These are phyloP conservation scores for Globisporangium acanthophoron DNA, from an alignment of 352 stramenopile genomes.

Conservation along the genomic window DNA sequence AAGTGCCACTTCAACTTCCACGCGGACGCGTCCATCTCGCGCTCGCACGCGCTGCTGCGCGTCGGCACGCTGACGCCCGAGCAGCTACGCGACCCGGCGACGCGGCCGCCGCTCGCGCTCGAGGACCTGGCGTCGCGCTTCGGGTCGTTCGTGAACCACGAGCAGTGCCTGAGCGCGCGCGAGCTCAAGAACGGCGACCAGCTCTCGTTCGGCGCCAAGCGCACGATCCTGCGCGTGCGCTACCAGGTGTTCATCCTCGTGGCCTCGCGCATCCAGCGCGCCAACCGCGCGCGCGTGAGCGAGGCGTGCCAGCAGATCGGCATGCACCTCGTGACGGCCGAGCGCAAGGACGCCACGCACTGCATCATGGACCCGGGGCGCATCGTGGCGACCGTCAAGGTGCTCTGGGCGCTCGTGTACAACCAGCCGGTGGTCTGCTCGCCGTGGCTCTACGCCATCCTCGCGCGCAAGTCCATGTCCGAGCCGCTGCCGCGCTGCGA, in stretches of 20 bases:
- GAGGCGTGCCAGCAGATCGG: constrained; percentile 74
- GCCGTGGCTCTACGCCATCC: constrained; percentile 74
- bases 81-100: constrained; percentile 50
- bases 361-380: constrained; percentile 83
- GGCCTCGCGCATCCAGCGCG: constrained; percentile 60
- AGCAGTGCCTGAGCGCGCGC: constrained; percentile 46
- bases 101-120: constrained; percentile 62
- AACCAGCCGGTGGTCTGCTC: constrained; percentile 81
- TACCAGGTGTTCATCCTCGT: constrained; percentile 82
- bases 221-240: constrained; percentile 70
- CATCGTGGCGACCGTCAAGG: constrained; percentile 80
- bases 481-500: constrained; percentile 74
- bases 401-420: constrained; percentile 83
- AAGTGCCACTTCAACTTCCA: constrained; percentile 85
- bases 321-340: constrained; percentile 63
- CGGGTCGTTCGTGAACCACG: constrained; percentile 82
- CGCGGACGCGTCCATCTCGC: constrained; percentile 77
- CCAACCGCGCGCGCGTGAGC: constrained; percentile 53
- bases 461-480: constrained; percentile 65
- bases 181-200: constrained; percentile 60
- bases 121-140: constrained; percentile 82
- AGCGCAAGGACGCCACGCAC: constrained; percentile 68
- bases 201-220: constrained; percentile 82
- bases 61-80: constrained; percentile 56
- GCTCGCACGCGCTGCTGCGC: constrained; percentile 64